Conservation (phyloP, 441 rosid species). For the Capsella rubella region DNA sequence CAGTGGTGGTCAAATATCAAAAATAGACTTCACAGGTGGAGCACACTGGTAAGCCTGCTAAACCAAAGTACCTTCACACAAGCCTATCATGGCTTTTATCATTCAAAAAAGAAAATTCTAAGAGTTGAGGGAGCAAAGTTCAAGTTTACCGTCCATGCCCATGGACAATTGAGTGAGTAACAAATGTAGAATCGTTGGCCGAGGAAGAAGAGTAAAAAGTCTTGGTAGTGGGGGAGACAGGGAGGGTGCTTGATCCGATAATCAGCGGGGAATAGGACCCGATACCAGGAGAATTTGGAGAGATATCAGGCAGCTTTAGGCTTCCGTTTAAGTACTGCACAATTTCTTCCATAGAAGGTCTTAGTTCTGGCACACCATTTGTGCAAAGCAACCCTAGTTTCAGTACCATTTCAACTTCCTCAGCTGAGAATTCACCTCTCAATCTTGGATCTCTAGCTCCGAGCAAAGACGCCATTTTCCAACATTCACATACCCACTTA, state of each 20-base stretch:
- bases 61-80: slow-evolving; percentile 26
- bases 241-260: neutral
- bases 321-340: slow-evolving; percentile 37
- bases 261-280: slow-evolving; percentile 24
- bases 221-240: slow-evolving; percentile 14
- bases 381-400: slow-evolving; percentile 56
- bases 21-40: slow-evolving; percentile 7
- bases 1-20: slow-evolving; percentile 2
- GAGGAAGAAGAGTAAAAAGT: slow-evolving; percentile 38
- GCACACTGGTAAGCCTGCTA: slow-evolving; percentile 21
- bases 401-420: slow-evolving; percentile 34
- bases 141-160: slow-evolving; percentile 39
- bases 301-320: slow-evolving; percentile 28
- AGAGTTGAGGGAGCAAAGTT: neutral
- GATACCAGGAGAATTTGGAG: slow-evolving; percentile 40
- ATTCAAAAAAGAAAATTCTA: neutral
- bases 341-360: slow-evolving; percentile 37
- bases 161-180: slow-evolving; percentile 39
- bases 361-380: slow-evolving; percentile 50
- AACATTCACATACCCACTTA: slow-evolving; percentile 36
- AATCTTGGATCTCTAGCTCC: slow-evolving; percentile 34
- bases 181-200: slow-evolving; percentile 27
- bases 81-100: slow-evolving; percentile 13
- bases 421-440: slow-evolving; percentile 6
- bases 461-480: slow-evolving; percentile 24